Percentiles rank a stretch among this genome's conserved stretches.
phyloP scores from a whole-genome alignment of 2,329 filamentous ascomycete genomes.

The Neopestalotiopsis rosae region DNA sequence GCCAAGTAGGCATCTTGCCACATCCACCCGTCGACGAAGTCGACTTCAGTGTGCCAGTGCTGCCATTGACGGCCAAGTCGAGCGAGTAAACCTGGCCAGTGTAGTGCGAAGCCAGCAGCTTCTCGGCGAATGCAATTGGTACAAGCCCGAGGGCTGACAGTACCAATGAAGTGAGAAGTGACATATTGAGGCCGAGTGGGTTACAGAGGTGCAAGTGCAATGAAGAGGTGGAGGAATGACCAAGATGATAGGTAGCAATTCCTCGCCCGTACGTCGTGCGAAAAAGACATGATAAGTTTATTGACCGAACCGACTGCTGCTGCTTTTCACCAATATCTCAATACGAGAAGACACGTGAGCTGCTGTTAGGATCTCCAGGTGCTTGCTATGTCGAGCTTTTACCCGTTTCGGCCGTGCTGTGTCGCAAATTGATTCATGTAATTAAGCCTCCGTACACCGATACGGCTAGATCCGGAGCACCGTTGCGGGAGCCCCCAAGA shows the following conservation, averaged over 20 bases:
- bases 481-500: background rate
- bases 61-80: conserved; percentile 29
- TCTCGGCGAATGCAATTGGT: conserved; percentile 31
- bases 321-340: background rate
- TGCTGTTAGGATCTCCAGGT: background rate
- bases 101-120: conserved; percentile 45
- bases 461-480: conserved; percentile 8
- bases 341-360: background rate
- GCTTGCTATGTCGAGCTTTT: background rate
- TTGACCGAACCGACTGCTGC: background rate
- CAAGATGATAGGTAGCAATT: background rate
- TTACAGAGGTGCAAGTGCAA: background rate
- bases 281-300: background rate
- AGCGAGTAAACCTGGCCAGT: conserved; percentile 45
- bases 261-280: background rate
- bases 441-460: conserved; percentile 8
- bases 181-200: background rate
- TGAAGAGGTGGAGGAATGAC: background rate
- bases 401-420: background rate
- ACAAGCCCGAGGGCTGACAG: conserved; percentile 10
- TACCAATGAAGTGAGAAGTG: background rate
- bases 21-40: conserved; percentile 36
- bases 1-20: conserved; percentile 44
- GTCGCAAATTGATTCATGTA: background rate
- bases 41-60: conserved; percentile 34